Conservation (phyloP, 108 stramenopile species). For the Ochromonas danica region DNA sequence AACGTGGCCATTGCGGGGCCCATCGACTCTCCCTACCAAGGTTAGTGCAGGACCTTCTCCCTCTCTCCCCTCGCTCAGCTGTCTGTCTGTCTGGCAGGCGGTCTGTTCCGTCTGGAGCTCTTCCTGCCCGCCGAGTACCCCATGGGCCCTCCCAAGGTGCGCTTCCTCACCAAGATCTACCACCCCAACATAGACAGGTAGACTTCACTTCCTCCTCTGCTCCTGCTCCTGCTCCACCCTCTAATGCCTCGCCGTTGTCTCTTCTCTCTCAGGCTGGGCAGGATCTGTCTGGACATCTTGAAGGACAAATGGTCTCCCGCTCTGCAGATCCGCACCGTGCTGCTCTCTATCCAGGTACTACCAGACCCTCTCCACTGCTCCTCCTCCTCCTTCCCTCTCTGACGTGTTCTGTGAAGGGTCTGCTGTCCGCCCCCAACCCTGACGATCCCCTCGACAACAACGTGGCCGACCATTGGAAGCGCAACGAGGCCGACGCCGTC, state of each 20-base stretch:
- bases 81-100: constrained; percentile 10
- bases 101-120: constrained; percentile 77
- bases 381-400: constrained; percentile 36
- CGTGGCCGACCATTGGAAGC: constrained; percentile 96
- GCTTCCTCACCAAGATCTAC: constrained; percentile 97
- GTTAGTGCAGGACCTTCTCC: constrained; percentile 47
- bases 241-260: not conserved
- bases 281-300: constrained; percentile 96
- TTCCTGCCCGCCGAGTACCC: constrained; percentile 98
- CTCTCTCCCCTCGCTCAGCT: not conserved
- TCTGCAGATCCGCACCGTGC: constrained; percentile 71
- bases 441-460: constrained; percentile 96
- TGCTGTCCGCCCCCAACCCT: constrained; percentile 92
- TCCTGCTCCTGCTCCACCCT: not conserved
- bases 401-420: constrained; percentile 87
- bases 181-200: constrained; percentile 98
- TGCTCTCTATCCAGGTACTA: constrained; percentile 48
- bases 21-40: constrained; percentile 84
- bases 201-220: constrained; percentile 46
- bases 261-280: not conserved
- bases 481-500: constrained; percentile 81
- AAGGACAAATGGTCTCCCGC: constrained; percentile 99
- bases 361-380: not conserved
- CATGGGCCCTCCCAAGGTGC: constrained; percentile 97
- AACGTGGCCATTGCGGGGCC: constrained; percentile 94